Base-by-base conservation (phyloP, 768 basidiomycete genomes). In the Boletus huronensis region DNA sequence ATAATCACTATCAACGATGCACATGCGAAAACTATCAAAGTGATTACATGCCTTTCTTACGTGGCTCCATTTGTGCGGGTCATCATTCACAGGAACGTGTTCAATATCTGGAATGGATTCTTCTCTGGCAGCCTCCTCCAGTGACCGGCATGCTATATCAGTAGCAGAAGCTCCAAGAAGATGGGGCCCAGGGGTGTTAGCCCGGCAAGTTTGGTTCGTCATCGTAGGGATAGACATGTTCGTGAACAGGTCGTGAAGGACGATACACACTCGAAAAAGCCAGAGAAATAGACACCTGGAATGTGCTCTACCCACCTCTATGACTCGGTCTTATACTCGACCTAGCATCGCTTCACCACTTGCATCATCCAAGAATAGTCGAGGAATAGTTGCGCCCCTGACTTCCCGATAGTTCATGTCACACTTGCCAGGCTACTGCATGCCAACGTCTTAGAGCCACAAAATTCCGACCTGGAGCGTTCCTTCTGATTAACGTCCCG, bases 31-130 rank as follows among this genome's bases (percentile, higher is more conserved):
- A 19, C 23, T 14, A 49, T 46, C 11, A 10, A 46, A 23, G 46
- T 38, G 25, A 31, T 25, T 29, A 57, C 70, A 28, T 48, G 81
- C 85, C 76, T 88, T 87, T 59, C 81, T 77, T 32, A 75, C 48
- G 28, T 59, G 53, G 8, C 80, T 79, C 85, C 85, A 88, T 54
- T 71, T 63, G 47, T 83, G 77, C 13, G 85, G 86, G 66, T 88
- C 85, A 57, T 87, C 77, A 16, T 71, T 61, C 16, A 87, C 84
- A 13, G 57, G 51, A 46, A 64, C 65, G 36, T 72, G 68, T 25
- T 75, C 75, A 50, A 76, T 73, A 59, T 74, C 74, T 40, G 21
- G 34, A 42, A 41, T 34, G 32, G 39, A 39, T 48, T 57, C 46
- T 34, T 53, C 54, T 38, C 57, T 48, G 40, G 25, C 6, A 17